Evolutionary conservation across 73 alveolate species (phyloP).

Genomic region (Paramecium sonneborni): DNA sequence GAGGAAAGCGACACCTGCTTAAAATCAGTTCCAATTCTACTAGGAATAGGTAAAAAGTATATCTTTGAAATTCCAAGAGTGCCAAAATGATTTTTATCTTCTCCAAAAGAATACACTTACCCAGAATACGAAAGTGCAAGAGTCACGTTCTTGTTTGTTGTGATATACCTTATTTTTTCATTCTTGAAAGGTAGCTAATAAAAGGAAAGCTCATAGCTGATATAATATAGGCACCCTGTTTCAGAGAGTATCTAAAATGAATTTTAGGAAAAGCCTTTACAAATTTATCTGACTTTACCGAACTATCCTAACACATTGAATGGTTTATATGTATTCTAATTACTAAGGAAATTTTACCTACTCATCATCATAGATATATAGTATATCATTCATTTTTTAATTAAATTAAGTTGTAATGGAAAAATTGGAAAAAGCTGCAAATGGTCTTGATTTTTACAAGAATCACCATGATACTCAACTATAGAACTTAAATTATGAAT

Average conservation of each 20-base stretch:
- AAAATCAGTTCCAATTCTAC: not conserved
- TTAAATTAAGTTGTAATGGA: not conserved
- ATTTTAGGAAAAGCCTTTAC: slow-evolving; percentile 11
- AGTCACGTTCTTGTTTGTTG: not conserved
- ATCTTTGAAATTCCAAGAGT: not conserved
- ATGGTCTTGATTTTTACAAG: not conserved
- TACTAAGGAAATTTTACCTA: not conserved
- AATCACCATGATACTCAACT: not conserved
- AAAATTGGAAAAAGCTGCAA: not conserved
- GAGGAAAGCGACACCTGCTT: not conserved
- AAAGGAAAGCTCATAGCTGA: slow-evolving; percentile 1
- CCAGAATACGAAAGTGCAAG: slow-evolving; percentile 15
- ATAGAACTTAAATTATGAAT: not conserved
- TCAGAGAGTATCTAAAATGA: not conserved
- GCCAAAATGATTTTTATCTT: not conserved
- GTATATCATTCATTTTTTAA: not conserved
- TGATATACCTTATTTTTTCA: not conserved
- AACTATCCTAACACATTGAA: not conserved
- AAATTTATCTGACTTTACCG: slow-evolving; percentile 22
- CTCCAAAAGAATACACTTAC: slow-evolving; percentile 17
- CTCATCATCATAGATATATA: slow-evolving; percentile 9
- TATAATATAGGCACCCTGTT: slow-evolving; percentile 29
- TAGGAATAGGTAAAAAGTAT: not conserved
- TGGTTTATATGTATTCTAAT: not conserved
- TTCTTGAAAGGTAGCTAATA: slow-evolving; percentile 1